These are phyloP conservation scores for Fusarium metavorans DNA, from an alignment of 2,329 filamentous ascomycete species.

Conservation along the genomic window DNA sequence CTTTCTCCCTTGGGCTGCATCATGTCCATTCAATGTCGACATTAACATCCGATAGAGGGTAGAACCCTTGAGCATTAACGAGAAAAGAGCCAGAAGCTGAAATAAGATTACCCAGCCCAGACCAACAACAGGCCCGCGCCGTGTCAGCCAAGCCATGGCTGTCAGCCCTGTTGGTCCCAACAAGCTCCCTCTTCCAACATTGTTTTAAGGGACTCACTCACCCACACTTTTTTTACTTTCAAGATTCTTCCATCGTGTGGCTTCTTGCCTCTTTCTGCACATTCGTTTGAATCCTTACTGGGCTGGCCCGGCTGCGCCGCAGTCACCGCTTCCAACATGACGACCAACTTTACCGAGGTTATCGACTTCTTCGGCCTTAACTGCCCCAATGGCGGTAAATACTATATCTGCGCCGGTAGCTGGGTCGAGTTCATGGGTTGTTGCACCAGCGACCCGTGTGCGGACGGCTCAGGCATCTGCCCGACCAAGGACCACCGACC, in stretches of 20 bases:
- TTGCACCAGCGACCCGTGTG: slow-evolving; percentile 51
- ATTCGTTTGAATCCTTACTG: neutral
- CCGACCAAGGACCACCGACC: slow-evolving; percentile 2
- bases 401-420: slow-evolving; percentile 51
- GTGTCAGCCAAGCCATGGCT: neutral
- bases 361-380: slow-evolving; percentile 39
- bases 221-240: neutral
- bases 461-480: slow-evolving; percentile 32
- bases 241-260: neutral
- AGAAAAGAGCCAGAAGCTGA: neutral
- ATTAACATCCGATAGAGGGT: neutral
- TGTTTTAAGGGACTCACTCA: neutral
- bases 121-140: neutral
- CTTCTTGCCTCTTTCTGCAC: neutral
- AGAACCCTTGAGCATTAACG: neutral
- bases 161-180: neutral
- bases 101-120: neutral
- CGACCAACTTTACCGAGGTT: neutral
- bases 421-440: slow-evolving; percentile 52
- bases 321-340: neutral
- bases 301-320: neutral
- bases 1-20: neutral
- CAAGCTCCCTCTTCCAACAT: neutral
- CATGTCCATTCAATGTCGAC: neutral
- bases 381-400: slow-evolving; percentile 48